These are phyloP conservation scores for Candida andamanensis DNA, from an alignment of 805 yeast genomes.

Conservation along the genomic window DNA sequence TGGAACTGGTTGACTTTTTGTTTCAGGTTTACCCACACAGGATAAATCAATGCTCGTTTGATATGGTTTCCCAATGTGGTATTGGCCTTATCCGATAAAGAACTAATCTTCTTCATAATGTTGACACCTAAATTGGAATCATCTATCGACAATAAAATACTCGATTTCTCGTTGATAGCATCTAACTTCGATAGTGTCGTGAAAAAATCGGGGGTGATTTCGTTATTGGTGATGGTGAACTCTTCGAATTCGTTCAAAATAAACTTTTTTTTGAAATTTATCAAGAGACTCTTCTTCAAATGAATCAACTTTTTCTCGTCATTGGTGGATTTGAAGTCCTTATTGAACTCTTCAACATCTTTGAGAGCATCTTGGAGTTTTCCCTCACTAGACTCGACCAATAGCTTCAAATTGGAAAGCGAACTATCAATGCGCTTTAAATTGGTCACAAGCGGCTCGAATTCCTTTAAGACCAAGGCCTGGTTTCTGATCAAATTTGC, in stretches of 20 bases:
- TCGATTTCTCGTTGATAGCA: slow-evolving; percentile 60
- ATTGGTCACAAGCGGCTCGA: slow-evolving; percentile 24
- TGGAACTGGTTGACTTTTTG: slow-evolving; percentile 24
- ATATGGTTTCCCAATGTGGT: slow-evolving; percentile 26
- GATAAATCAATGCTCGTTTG: slow-evolving; percentile 28
- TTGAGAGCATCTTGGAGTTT: slow-evolving; percentile 27
- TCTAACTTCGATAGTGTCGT: slow-evolving; percentile 56
- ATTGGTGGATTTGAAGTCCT: slow-evolving; percentile 21
- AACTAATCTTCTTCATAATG: slow-evolving; percentile 55
- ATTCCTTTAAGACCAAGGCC: slow-evolving; percentile 27
- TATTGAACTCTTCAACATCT: slow-evolving; percentile 18
- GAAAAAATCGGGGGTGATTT: slow-evolving; percentile 53
- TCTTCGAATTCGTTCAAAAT: slow-evolving; percentile 70
- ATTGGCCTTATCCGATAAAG: slow-evolving; percentile 39
- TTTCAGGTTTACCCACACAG: slow-evolving; percentile 22
- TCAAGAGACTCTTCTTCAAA: slow-evolving; percentile 49
- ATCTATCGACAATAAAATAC: slow-evolving; percentile 58
- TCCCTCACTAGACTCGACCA: slow-evolving; percentile 32
- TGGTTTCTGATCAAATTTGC: slow-evolving; percentile 55
- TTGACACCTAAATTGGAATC: slow-evolving; percentile 61
- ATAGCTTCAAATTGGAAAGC: slow-evolving; percentile 16
- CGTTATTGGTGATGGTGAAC: slow-evolving; percentile 46
- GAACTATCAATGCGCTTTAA: slow-evolving; percentile 17
- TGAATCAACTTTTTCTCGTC: slow-evolving; percentile 27
- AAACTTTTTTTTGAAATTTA: slow-evolving; percentile 54